These are phyloP conservation scores for Coprinellus aureogranulatus DNA, from an alignment of 768 basidiomycete species.

Conservation along the genomic window DNA sequence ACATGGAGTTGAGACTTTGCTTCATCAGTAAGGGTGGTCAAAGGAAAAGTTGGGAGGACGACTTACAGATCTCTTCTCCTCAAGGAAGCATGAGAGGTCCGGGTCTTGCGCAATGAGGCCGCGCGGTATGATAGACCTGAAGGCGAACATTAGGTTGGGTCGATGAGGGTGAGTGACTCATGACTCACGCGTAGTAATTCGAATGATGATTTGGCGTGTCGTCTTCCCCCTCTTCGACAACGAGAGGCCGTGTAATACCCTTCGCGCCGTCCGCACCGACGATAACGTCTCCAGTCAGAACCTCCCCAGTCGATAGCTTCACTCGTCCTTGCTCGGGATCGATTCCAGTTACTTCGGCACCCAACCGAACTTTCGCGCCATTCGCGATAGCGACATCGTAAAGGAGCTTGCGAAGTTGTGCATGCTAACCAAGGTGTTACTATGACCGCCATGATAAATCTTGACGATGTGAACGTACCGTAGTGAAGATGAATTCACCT, in stretches of 20 bases:
- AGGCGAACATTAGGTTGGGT: neutral
- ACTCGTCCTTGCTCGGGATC: constrained; percentile 29
- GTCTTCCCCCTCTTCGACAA: constrained; percentile 30
- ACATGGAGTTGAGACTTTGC: constrained; percentile 1
- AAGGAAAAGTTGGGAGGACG: too few relatives aligned
- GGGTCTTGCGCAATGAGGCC: constrained; percentile 32
- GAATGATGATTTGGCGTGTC: constrained; percentile 18
- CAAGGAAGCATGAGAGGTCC: neutral
- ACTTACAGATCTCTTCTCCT: too few relatives aligned
- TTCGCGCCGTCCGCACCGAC: constrained; percentile 54
- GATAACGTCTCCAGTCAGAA: constrained; percentile 47
- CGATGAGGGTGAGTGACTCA: neutral
- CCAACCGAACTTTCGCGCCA: constrained; percentile 43
- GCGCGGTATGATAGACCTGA: constrained; percentile 41
- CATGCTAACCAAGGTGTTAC: constrained; percentile 33
- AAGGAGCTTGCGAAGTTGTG: constrained; percentile 49
- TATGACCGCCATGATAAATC: neutral
- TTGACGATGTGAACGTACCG: too few relatives aligned
- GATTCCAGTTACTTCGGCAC: constrained; percentile 27
- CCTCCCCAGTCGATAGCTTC: constrained; percentile 38
- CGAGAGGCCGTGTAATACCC: constrained; percentile 35
- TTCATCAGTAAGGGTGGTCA: too few relatives aligned
- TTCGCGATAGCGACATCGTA: constrained; percentile 42
- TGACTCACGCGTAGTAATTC: constrained; percentile 45
- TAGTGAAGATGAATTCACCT: constrained; percentile 30